A percentile compares a stretch with the other conserved stretches of the same genome.
Evolutionary conservation across 257 asterid species (phyloP).

Genomic region (Scutellaria baicalensis): DNA sequence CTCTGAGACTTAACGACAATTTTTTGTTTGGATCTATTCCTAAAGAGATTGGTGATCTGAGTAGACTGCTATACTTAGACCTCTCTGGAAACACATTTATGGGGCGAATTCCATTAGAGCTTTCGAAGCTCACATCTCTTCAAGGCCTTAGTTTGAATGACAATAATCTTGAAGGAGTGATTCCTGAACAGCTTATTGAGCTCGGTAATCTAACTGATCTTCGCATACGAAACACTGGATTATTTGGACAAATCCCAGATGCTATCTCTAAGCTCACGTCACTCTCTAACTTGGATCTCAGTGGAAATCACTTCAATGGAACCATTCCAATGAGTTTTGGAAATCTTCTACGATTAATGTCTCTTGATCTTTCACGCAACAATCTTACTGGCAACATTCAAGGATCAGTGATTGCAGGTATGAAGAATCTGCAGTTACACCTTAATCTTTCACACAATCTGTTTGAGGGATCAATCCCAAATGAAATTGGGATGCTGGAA

Average conservation of each 20-base stretch:
- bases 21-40: slow-evolving; percentile 54
- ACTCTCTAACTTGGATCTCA: slow-evolving; percentile 53
- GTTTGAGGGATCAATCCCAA: slow-evolving; percentile 52
- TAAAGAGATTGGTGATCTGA: slow-evolving; percentile 51
- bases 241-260: slow-evolving; percentile 50
- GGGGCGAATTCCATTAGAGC: slow-evolving; percentile 46
- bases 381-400: slow-evolving; percentile 44
- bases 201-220: slow-evolving; percentile 49
- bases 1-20: slow-evolving; percentile 25
- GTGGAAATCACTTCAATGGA: slow-evolving; percentile 67
- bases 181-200: slow-evolving; percentile 49
- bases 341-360: slow-evolving; percentile 30
- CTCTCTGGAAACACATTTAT: slow-evolving; percentile 47
- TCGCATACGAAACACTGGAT: slow-evolving; percentile 39
- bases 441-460: slow-evolving; percentile 62
- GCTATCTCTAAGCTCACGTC: slow-evolving; percentile 37
- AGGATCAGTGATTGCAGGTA: slow-evolving; percentile 33
- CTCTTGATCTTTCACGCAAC: slow-evolving; percentile 60
- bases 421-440: slow-evolving; percentile 56
- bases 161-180: slow-evolving; percentile 45
- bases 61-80: slow-evolving; percentile 34
- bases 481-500: slow-evolving; percentile 47
- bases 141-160: slow-evolving; percentile 50
- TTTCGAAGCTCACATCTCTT: slow-evolving; percentile 48
- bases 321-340: slow-evolving; percentile 44